Conservation (phyloP, 148 eudicot genomes). For the Cornus controversa region DNA sequence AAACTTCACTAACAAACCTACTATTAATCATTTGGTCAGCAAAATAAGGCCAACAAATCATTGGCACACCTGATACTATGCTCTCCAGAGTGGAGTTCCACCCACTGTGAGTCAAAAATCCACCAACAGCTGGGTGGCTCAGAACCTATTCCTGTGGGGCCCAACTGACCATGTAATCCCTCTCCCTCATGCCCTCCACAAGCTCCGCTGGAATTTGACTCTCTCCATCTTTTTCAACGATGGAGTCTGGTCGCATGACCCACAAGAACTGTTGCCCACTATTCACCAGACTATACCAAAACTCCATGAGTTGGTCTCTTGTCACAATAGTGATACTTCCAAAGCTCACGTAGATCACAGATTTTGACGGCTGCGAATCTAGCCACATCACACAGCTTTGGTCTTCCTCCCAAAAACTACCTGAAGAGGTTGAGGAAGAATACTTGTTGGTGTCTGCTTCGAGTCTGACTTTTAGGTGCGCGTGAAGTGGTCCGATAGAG, state of each 20-base stretch:
- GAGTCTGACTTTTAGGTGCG: conserved; percentile 14
- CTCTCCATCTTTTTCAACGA: conserved; percentile 7
- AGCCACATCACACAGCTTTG: conserved; percentile 47
- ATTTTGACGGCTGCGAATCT: conserved; percentile 39
- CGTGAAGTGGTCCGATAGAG: conserved; percentile 30
- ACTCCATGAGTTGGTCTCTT: conserved; percentile 36
- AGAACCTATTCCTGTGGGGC: conserved; percentile 46
- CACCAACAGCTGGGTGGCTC: conserved; percentile 43
- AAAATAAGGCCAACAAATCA: conserved; percentile 50
- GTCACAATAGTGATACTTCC: conserved; percentile 38
- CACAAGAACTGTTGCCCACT: conserved; percentile 49
- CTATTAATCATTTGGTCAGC: conserved; percentile 42
- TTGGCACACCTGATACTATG: conserved; percentile 41
- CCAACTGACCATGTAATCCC: conserved; percentile 42
- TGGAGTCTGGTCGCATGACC: conserved; percentile 46
- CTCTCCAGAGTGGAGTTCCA: conserved; percentile 54
- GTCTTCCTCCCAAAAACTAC: conserved; percentile 42
- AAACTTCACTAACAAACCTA: conserved; percentile 33
- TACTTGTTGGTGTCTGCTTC: neutral
- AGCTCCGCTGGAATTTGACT: conserved; percentile 15
- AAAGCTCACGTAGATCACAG: conserved; percentile 50
- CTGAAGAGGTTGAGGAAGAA: neutral
- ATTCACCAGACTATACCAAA: conserved; percentile 59
- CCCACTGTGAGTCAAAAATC: conserved; percentile 51
- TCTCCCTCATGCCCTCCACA: conserved; percentile 26